A percentile compares a stretch with the other conserved stretches of the same genome.
These are phyloP conservation scores for Yamadazyma triangularis DNA, from an alignment of 1,139 yeast genomes.

Conservation along the genomic window DNA sequence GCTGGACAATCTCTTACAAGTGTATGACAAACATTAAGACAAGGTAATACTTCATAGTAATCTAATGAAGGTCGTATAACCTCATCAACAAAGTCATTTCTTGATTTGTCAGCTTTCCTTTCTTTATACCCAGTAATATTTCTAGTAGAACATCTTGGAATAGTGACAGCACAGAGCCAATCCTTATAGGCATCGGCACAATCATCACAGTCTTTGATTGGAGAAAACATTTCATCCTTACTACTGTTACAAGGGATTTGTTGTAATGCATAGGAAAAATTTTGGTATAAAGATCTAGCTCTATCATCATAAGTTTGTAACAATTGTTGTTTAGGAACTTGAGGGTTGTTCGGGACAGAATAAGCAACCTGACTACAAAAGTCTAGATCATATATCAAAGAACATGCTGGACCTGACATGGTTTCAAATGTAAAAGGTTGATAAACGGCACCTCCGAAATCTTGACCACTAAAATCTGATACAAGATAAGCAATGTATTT, in stretches of 20 bases:
- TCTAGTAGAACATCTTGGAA: constrained; percentile 76
- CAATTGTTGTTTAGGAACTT: constrained; percentile 17
- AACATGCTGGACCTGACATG: constrained; percentile 55
- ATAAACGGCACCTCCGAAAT: constrained; percentile 65
- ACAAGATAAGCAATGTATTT: constrained; percentile 64
- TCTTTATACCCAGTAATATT: constrained; percentile 42
- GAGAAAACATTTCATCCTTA: constrained; percentile 67
- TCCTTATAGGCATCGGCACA: constrained; percentile 70
- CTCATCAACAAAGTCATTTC: constrained; percentile 58
- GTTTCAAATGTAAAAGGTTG: constrained; percentile 60
- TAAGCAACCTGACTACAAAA: constrained; percentile 84
- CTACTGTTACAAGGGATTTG: constrained; percentile 75
- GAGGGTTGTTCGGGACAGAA: constrained; percentile 65
- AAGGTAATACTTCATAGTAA: constrained; percentile 83
- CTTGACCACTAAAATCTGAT: constrained; percentile 39
- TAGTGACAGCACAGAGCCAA: constrained; percentile 88
- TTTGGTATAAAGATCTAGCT: constrained; percentile 52
- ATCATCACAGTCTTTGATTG: constrained; percentile 65
- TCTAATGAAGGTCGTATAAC: constrained; percentile 52
- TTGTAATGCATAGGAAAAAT: constrained; percentile 73
- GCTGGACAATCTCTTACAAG: constrained; percentile 85
- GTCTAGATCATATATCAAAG: constrained; percentile 65
- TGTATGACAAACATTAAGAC: constrained; percentile 73
- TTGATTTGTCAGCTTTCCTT: constrained; percentile 49
- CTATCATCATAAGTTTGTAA: constrained; percentile 53